Evolutionary conservation across 2,329 filamentous ascomycete species (phyloP), one percentile per base, ranked within the genome.

Genomic region (Apiospora hydei): DNA sequence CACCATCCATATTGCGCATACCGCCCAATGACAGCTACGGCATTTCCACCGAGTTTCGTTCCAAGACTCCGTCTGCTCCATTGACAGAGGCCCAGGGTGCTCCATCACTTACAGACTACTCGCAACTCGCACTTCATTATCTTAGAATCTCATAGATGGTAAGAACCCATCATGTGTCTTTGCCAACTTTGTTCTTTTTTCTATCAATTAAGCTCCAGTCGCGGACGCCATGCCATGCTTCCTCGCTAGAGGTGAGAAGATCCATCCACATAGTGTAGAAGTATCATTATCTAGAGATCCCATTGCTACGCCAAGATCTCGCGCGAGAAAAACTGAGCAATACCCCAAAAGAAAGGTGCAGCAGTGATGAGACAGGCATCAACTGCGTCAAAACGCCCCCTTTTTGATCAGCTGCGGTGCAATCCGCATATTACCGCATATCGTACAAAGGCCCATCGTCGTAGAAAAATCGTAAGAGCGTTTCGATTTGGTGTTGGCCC

Each of bases 171-270:
- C 57, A 41, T 18, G 21, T 41, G 7, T n/a, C 34, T n/a, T 41
- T 64, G 57, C 34, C 57, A 64, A 34, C 13, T 13, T 64, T 41
- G 57, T 64, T 53, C 47, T 61, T 61, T 61, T 34, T 64, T 64
- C 57, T 64, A 64, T 64, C 57, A 64, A 64, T 41, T 64, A 64
- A 64, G 57, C 57, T 41, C 21, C 34, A 41, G 34, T 16, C 34
- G 21, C 57, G 57, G 57, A 64, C 57, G 51, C 53, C 53, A 38
- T 38, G 53, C 53, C 18, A 57, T 57, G 51, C 26, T 57, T 57
- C 51, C 30, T 61, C 53, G 53, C 53, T 61, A 61, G 16, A n/a
- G 53, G 14, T 21, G 53, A 38, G 53, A 61, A 61, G 6, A 61
- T 61, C 18, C 53, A 38, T 61, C 53, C 53, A 61, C 53, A 61